Conservation (phyloP, 805 yeast genomes). For the Yamadazyma olivae region DNA sequence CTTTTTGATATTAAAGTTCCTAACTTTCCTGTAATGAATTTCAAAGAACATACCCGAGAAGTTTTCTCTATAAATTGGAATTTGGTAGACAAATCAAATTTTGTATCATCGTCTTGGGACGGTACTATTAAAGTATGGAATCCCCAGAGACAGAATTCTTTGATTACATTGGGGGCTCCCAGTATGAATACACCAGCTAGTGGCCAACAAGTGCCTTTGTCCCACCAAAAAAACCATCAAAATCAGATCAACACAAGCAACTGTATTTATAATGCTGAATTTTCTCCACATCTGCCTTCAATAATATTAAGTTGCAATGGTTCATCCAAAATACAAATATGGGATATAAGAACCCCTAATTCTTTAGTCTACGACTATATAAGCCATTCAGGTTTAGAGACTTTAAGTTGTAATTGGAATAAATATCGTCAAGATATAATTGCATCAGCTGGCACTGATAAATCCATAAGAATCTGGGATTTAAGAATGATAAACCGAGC, state of each 20-base stretch:
- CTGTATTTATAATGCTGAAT: conserved; percentile 77
- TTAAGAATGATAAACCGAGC: conserved; percentile 58
- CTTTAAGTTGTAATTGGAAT: conserved; percentile 83
- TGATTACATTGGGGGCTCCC: conserved; percentile 46
- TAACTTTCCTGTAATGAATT: conserved; percentile 69
- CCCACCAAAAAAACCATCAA: conserved; percentile 37
- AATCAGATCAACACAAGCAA: conserved; percentile 36
- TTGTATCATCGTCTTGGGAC: conserved; percentile 89
- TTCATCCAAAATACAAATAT: conserved; percentile 69
- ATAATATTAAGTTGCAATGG: conserved; percentile 69
- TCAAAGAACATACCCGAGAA: conserved; percentile 74
- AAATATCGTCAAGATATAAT: conserved; percentile 76
- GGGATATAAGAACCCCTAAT: conserved; percentile 76
- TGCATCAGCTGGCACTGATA: conserved; percentile 93
- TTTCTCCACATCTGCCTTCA: conserved; percentile 82
- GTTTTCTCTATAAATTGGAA: conserved; percentile 77
- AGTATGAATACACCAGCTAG: conserved; percentile 29
- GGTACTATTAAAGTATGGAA: conserved; percentile 82
- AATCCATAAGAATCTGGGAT: conserved; percentile 83
- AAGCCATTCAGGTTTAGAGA: conserved; percentile 80
- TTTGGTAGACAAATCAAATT: conserved; percentile 59
- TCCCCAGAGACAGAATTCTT: conserved; percentile 53
- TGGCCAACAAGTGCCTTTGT: conserved; percentile 26
- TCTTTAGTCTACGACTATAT: conserved; percentile 58
- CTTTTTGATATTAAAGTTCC: conserved; percentile 71